Conservation (phyloP, 208 protist species). For the Crithidia brevicula region DNA sequence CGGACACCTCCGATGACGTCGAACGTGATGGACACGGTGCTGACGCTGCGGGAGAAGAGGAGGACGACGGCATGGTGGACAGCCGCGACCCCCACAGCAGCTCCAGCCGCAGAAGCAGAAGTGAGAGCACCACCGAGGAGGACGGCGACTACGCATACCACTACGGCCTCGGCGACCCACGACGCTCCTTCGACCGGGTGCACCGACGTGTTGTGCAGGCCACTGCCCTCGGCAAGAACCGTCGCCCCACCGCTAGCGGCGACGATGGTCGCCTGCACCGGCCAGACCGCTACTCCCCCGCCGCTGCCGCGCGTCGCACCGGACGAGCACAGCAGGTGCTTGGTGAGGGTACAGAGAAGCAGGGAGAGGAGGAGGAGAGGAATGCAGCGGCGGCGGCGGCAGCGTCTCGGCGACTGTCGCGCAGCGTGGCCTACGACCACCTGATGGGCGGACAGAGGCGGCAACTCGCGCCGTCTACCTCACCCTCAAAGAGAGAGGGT, state of each 20-base stretch:
- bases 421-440: constrained; percentile 22
- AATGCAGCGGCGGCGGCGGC: not conserved
- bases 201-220: constrained; percentile 2
- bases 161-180: constrained; percentile 11
- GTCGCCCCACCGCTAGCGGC: not conserved
- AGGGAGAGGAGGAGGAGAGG: not conserved
- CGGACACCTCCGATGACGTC: not conserved
- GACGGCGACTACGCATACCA: constrained; percentile 1
- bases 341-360: not conserved
- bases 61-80: constrained; percentile 18
- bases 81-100: constrained; percentile 7
- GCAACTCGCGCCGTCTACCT: not conserved
- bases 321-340: constrained; percentile 15
- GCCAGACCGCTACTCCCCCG: constrained; percentile 26
- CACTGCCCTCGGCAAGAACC: constrained; percentile 1
- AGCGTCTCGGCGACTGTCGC: not conserved
- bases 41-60: not conserved
- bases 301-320: constrained; percentile 4
- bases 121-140: not conserved
- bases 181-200: not conserved
- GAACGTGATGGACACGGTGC: not conserved
- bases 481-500: too few relatives aligned
- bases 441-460: not conserved
- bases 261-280: constrained; percentile 16
- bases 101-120: constrained; percentile 1